Conservation (phyloP, 805 yeast genomes). For the Starmerella bacillaris region DNA sequence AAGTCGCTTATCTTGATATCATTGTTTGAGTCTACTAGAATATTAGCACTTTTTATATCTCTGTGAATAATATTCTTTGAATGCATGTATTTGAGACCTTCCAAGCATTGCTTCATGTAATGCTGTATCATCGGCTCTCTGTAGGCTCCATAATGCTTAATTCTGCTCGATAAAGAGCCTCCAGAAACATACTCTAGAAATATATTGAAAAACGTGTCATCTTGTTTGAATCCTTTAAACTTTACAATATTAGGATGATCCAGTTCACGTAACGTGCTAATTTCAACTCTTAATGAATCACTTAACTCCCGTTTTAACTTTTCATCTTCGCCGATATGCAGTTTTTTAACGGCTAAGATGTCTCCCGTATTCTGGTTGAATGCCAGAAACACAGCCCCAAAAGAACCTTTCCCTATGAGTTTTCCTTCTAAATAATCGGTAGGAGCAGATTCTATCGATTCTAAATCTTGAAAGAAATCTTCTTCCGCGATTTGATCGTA, state of each 20-base stretch:
- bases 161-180: conserved; percentile 44
- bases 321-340: conserved; percentile 36
- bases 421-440: conserved; percentile 85
- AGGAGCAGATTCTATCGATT: conserved; percentile 37
- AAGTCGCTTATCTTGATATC: conserved; percentile 73
- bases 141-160: conserved; percentile 55
- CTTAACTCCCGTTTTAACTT: conserved; percentile 17
- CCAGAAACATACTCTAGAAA: conserved; percentile 63
- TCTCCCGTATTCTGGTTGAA: conserved; percentile 87
- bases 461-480: conserved; percentile 24
- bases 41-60: conserved; percentile 79
- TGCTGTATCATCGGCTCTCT: conserved; percentile 59
- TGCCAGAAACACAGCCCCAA: conserved; percentile 84
- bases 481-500: not conserved
- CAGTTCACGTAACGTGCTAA: conserved; percentile 53
- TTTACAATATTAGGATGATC: conserved; percentile 87
- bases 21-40: conserved; percentile 62
- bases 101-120: conserved; percentile 56
- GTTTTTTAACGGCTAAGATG: conserved; percentile 93
- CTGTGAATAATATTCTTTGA: conserved; percentile 62
- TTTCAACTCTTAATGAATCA: conserved; percentile 16
- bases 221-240: conserved; percentile 73
- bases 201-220: conserved; percentile 53
- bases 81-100: conserved; percentile 60
- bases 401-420: conserved; percentile 82